Base-by-base conservation (phyloP, 2,329 filamentous ascomycete genomes). In the Penicillium sclerotiorum region DNA sequence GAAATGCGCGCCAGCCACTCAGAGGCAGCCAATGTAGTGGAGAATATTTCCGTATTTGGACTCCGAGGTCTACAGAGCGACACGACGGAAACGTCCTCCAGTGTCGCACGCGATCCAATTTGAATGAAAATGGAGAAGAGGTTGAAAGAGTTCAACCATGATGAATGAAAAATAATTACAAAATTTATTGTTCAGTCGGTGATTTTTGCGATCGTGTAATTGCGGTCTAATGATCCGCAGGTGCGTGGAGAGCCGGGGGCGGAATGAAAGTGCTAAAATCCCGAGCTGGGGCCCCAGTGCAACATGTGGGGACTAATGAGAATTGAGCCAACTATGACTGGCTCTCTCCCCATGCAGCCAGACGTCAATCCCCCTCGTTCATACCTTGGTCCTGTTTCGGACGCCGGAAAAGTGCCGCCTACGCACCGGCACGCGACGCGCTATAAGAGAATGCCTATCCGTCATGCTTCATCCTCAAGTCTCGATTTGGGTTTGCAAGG, bases 321-420 rank as follows among this genome's bases (percentile, higher is more conserved):
- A 15, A 43, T 43, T 33, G 11, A 15, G 20, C 3, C n/a, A 7
- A 8, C 20, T 22, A 20, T 43, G 6, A 43, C 40, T 43, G 40
- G 40, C 40, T 33, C 27, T 21, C 5, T 8, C 7, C 21, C 27
- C 18, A n/a, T 43, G 30, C 13, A 43, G 30, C 25, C 13, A 30
- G 15, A 32, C 18, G 40, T 43, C 27, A 43, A 33, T 43, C 28
- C 33, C 23, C 40, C 15, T 28, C 27, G 13, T 8, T 32, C 13
- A 12, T 15, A 42, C n/a, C n/a, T n/a, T n/a, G n/a, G n/a, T n/a
- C n/a, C n/a, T n/a, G n/a, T n/a, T n/a, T n/a, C n/a, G n/a, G n/a
- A n/a, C n/a, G n/a, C n/a, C 46, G 46, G 46, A 42, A 48, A 37
- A 30, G 30, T 35, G n/a, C 40, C 40, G 18, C 40, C 20, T 15